phyloP scores from a whole-genome alignment of 768 basidiomycete genomes.

The Amanita phalloides region DNA sequence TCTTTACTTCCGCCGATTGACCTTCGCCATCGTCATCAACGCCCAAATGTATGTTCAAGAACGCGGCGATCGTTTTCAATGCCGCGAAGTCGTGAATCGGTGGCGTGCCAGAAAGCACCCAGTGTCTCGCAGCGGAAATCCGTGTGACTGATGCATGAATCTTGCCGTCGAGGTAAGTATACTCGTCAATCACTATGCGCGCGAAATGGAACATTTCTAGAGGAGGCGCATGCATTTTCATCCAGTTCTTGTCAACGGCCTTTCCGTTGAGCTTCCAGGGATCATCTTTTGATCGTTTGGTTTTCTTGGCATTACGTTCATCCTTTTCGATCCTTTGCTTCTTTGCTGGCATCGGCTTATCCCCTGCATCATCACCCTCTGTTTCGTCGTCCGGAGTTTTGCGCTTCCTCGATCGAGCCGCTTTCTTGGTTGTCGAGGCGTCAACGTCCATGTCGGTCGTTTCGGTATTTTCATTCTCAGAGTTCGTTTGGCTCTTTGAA shows the following conservation, averaged over 20 bases:
- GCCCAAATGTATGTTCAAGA: slow-evolving; percentile 85
- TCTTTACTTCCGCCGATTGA: slow-evolving; percentile 64
- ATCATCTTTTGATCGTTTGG: slow-evolving; percentile 56
- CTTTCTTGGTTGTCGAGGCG: background rate
- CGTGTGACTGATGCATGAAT: slow-evolving; percentile 69
- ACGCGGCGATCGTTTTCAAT: slow-evolving; percentile 83
- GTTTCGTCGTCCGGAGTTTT: slow-evolving; percentile 5
- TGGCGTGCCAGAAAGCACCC: slow-evolving; percentile 97
- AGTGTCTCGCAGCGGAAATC: slow-evolving; percentile 68
- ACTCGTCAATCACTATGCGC: slow-evolving; percentile 87
- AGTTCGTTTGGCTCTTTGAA: slow-evolving; percentile 12
- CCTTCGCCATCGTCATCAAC: slow-evolving; percentile 84
- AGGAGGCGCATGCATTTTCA: slow-evolving; percentile 69
- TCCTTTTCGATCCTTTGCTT: slow-evolving; percentile 27
- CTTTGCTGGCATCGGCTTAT: slow-evolving; percentile 25
- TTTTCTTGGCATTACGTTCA: slow-evolving; percentile 38
- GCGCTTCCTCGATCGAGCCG: slow-evolving; percentile 3
- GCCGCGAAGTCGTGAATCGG: slow-evolving; percentile 87
- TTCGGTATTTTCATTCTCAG: slow-evolving; percentile 10
- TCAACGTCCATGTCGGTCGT: slow-evolving; percentile 14
- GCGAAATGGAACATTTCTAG: slow-evolving; percentile 90
- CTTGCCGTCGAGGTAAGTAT: slow-evolving; percentile 82
- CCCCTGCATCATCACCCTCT: slow-evolving; percentile 20
- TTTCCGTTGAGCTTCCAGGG: slow-evolving; percentile 66
- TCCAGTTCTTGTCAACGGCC: slow-evolving; percentile 64